Conservation (phyloP, 2,329 filamentous ascomycete genomes). For the Colletotrichum abscissum region DNA sequence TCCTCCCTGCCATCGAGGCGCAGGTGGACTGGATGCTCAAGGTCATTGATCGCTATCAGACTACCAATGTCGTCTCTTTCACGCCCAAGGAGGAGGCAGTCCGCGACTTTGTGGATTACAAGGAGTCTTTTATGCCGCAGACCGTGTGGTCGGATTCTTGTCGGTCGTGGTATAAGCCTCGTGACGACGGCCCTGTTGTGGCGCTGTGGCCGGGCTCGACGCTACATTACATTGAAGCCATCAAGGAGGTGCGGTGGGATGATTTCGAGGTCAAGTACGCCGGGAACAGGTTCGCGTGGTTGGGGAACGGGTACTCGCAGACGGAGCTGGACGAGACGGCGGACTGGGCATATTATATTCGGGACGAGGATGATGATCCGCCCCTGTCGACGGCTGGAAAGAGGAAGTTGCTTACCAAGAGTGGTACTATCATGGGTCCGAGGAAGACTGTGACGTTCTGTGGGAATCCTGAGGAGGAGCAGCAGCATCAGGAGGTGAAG, state of each 20-base stretch:
- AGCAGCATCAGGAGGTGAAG: background rate
- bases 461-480: constrained; percentile 2
- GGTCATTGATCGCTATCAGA: constrained; percentile 61
- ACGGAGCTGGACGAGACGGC: constrained; percentile 51
- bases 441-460: constrained; percentile 37
- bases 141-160: constrained; percentile 59
- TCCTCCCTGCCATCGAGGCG: constrained; percentile 56
- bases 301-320: constrained; percentile 57
- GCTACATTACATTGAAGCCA: constrained; percentile 61
- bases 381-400: constrained; percentile 40
- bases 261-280: constrained; percentile 56
- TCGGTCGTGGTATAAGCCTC: constrained; percentile 38
- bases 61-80: constrained; percentile 56
- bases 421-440: constrained; percentile 37
- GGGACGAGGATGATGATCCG: constrained; percentile 47
- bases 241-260: constrained; percentile 56
- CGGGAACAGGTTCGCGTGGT: constrained; percentile 51
- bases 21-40: constrained; percentile 62
- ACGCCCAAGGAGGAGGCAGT: constrained; percentile 58
- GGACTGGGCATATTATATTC: constrained; percentile 54
- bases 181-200: constrained; percentile 34
- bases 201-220: constrained; percentile 44
- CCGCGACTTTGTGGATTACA: constrained; percentile 60
- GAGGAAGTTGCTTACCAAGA: constrained; percentile 40
- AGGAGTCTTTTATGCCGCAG: constrained; percentile 55